phyloP scores from a whole-genome alignment of 805 yeast species.

The Cyberlindnera lachancei region DNA sequence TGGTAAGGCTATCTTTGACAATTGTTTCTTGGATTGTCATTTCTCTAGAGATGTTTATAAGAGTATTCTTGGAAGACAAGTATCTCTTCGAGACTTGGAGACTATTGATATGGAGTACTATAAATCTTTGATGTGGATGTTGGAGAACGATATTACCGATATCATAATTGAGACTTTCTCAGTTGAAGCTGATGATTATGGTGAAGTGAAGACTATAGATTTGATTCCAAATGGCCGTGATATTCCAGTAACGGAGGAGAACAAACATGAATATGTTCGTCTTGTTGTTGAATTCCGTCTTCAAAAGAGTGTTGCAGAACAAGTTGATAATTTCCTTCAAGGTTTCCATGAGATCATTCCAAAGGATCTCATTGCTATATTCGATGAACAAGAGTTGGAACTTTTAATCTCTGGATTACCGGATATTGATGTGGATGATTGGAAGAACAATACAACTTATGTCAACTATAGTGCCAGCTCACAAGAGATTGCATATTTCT shows the following conservation, averaged over 20 bases:
- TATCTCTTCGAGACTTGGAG: constrained; percentile 89
- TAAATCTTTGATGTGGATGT: constrained; percentile 91
- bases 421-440: constrained; percentile 90
- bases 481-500: constrained; percentile 89
- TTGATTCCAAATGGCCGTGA: constrained; percentile 76
- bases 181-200: constrained; percentile 88
- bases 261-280: constrained; percentile 83
- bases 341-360: constrained; percentile 93
- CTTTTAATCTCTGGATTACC: constrained; percentile 90
- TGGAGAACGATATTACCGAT: constrained; percentile 94
- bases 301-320: constrained; percentile 76
- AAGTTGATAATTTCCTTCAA: constrained; percentile 72
- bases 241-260: constrained; percentile 81
- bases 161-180: constrained; percentile 91
- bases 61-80: constrained; percentile 68
- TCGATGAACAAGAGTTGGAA: constrained; percentile 94
- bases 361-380: constrained; percentile 71
- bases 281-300: constrained; percentile 82
- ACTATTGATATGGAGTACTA: constrained; percentile 86
- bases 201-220: constrained; percentile 79
- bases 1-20: constrained; percentile 90
- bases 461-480: constrained; percentile 77
- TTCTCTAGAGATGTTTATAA: constrained; percentile 94
- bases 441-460: constrained; percentile 82
- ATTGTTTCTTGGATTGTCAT: constrained; percentile 83